These are phyloP conservation scores for Thalassiosira oceanica DNA, from an alignment of 352 stramenopile genomes.

Conservation along the genomic window DNA sequence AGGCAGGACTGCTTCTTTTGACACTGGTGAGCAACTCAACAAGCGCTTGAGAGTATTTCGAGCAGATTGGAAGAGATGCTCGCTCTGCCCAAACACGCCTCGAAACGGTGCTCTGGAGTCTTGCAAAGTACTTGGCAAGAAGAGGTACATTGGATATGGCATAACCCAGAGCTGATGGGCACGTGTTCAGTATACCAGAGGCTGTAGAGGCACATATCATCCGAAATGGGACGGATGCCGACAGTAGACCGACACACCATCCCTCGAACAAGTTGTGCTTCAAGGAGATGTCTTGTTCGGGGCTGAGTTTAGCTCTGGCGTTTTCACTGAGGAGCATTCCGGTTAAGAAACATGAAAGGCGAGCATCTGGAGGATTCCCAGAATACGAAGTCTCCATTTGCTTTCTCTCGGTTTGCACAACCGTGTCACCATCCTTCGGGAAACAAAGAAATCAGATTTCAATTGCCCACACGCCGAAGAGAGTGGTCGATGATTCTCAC, in stretches of 20 bases:
- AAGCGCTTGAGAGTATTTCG: slow-evolving; percentile 76
- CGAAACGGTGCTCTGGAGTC: slow-evolving; percentile 65
- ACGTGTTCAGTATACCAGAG: slow-evolving; percentile 71
- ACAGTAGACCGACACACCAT: slow-evolving; percentile 79
- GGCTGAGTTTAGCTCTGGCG: slow-evolving; percentile 33
- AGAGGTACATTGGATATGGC: slow-evolving; percentile 46
- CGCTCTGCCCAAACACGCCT: slow-evolving; percentile 78
- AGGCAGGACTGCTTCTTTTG: slow-evolving; percentile 31
- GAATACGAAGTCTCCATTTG: too few species aligned
- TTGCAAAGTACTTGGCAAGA: slow-evolving; percentile 57
- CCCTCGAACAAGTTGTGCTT: slow-evolving; percentile 67
- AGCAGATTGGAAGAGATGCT: slow-evolving; percentile 76
- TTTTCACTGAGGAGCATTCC: slow-evolving; percentile 68
- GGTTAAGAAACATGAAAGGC: slow-evolving; percentile 74
- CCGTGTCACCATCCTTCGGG: slow-evolving; percentile 33
- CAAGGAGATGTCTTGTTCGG: slow-evolving; percentile 30
- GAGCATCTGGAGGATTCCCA: slow-evolving; percentile 58
- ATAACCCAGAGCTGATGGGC: slow-evolving; percentile 43
- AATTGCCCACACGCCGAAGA: neutral
- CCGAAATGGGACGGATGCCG: slow-evolving; percentile 71
- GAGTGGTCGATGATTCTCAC: slow-evolving; percentile 5
- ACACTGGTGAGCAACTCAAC: slow-evolving; percentile 77
- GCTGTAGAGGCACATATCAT: slow-evolving; percentile 78
- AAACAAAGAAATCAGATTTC: slow-evolving; percentile 9
- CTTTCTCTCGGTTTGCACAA: too few species aligned